phyloP scores from a whole-genome alignment of 2,329 filamentous ascomycete species.

The Eutypa lata region DNA sequence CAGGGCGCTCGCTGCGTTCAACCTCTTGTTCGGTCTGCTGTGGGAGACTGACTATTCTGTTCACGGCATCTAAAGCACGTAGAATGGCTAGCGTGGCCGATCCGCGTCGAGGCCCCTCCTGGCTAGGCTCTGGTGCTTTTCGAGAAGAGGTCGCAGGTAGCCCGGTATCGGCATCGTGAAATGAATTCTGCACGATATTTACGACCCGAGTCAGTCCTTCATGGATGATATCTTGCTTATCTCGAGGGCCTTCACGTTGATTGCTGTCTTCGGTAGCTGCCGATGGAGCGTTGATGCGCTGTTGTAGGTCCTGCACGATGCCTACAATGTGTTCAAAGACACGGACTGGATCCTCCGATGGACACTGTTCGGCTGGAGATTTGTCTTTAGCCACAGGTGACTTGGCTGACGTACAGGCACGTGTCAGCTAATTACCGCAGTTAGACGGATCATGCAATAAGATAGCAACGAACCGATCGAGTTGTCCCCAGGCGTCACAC shows the following conservation, averaged over 20 bases:
- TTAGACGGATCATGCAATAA: background rate
- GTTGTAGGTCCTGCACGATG: background rate
- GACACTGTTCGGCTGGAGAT: background rate
- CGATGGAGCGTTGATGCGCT: background rate
- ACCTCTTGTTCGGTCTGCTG: background rate
- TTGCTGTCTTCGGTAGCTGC: background rate
- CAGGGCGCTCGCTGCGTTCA: background rate
- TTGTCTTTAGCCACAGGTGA: no score
- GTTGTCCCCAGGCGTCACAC: background rate
- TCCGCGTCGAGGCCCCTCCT: background rate
- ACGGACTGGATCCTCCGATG: background rate
- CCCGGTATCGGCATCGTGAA: background rate
- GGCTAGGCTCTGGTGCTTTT: background rate
- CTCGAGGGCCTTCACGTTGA: background rate
- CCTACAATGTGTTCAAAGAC: background rate
- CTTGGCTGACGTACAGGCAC: background rate
- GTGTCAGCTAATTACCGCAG: background rate
- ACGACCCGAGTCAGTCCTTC: background rate
- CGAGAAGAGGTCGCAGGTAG: no score
- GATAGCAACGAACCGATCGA: background rate
- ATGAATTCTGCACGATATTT: background rate
- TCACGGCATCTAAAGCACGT: background rate
- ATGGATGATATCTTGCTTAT: background rate
- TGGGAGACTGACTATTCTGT: background rate
- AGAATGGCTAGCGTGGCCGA: background rate